phyloP scores from a whole-genome alignment of 352 stramenopile genomes.

The Phytophthora sp. region DNA sequence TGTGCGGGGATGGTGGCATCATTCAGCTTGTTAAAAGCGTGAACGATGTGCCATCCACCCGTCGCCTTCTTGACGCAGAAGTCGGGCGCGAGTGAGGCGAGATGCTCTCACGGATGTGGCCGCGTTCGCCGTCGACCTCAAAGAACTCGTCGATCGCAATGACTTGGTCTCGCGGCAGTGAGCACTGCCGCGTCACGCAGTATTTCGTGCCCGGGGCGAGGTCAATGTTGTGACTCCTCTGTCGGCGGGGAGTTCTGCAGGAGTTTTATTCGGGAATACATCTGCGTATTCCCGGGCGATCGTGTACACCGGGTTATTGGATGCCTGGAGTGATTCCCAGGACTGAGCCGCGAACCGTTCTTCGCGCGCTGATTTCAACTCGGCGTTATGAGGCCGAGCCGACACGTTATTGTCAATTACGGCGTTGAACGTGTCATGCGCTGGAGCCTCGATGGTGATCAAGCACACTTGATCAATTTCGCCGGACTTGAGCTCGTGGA shows the following conservation, averaged over 20 bases:
- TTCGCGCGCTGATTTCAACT: neutral
- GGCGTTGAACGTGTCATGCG: neutral
- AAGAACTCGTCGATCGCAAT: slow-evolving; percentile 14
- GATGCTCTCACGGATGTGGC: neutral
- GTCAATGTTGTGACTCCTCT: slow-evolving; percentile 1
- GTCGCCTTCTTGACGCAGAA: too few relatives aligned
- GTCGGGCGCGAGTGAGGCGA: neutral
- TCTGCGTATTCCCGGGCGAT: neutral
- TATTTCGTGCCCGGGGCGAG: slow-evolving; percentile 15
- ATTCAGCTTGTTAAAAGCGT: too few relatives aligned
- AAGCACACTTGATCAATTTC: slow-evolving; percentile 25
- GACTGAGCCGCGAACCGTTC: slow-evolving; percentile 27
- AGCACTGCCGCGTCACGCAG: slow-evolving; percentile 6
- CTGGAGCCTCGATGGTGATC: neutral
- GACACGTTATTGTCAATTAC: neutral
- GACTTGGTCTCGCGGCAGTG: neutral
- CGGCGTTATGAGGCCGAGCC: neutral
- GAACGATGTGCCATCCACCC: too few relatives aligned
- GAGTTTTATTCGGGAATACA: slow-evolving; percentile 6
- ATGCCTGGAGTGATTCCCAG: neutral
- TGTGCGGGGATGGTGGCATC: too few relatives aligned
- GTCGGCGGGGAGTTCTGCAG: neutral
- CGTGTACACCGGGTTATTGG: neutral
- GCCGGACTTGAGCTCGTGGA: slow-evolving; percentile 12
- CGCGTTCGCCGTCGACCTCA: too few relatives aligned